Conservation (phyloP, 164 flowering plant species). For the Macadamia tetraphylla region DNA sequence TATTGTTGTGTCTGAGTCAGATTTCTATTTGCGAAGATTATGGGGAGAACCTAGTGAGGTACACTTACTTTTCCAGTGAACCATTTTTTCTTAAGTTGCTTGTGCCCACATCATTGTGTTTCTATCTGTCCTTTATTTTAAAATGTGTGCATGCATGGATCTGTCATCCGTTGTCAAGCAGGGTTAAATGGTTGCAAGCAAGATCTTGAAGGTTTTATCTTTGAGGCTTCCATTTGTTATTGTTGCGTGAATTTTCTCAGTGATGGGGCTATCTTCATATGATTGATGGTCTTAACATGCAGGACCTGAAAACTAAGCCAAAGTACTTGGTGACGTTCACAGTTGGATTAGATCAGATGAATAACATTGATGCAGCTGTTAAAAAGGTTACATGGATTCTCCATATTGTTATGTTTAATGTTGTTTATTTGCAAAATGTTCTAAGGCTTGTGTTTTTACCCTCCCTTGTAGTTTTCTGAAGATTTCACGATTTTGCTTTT, state of each 20-base stretch:
- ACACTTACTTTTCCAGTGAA: slow-evolving; percentile 1
- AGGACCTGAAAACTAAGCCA: slow-evolving; percentile 74
- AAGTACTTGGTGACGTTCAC: slow-evolving; percentile 85
- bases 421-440: background rate
- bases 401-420: background rate
- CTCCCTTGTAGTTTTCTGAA: slow-evolving; percentile 58
- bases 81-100: background rate
- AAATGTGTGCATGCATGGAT: background rate
- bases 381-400: slow-evolving; percentile 53
- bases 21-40: slow-evolving; percentile 76
- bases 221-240: slow-evolving; percentile 5
- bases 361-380: slow-evolving; percentile 66
- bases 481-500: slow-evolving; percentile 84
- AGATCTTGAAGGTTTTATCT: background rate
- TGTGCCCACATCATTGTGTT: no score
- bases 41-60: slow-evolving; percentile 97
- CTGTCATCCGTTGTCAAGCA: background rate
- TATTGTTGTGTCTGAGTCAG: slow-evolving; percentile 69
- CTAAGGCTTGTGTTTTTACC: slow-evolving; percentile 18
- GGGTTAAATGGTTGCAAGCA: background rate
- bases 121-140: no score
- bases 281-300: slow-evolving; percentile 21
- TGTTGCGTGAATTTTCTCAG: background rate
- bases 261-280: background rate
- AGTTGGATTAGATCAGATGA: slow-evolving; percentile 68